Base-by-base conservation (phyloP, 108 stramenopile genomes). In the Nitzschia sp. region DNA sequence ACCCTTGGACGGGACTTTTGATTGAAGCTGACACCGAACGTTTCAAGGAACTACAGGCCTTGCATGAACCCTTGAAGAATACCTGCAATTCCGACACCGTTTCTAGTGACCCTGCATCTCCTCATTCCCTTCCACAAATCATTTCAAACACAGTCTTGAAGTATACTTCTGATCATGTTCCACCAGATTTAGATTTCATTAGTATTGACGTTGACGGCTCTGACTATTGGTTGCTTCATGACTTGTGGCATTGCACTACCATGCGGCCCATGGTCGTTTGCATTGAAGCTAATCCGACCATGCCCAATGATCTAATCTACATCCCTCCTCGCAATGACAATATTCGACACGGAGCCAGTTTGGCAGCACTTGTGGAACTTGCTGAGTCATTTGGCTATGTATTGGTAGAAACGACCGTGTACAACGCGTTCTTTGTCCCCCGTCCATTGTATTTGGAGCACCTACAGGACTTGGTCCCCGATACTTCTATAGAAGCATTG, bases 211-310 rank as follows among this genome's bases (percentile, higher is more conserved):
- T 93, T 1, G 92, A 90, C 63, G 92, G 92, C 17, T 70, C 78
- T 11, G 92, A 93, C 60, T 93, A 90, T 73, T 89, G 88, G 86
- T 17, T 90, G 19, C 69, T 79, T 44, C 62, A 81, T 37, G 72
- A 83, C 57, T 39, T 85, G 10, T 67, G 87, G 21, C 54, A 63
- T 39, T 1, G 53, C 0, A 14, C 25, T 43, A 22, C 10, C 10
- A 86, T 70, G 63, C 75, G 69, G 40, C 79, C 89, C 15, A 76
- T 76, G 52, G 82, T 93, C 22, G 78, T 88, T 51, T 87, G 86
- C 58, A 76, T 93, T 8, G 87, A 93, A 60, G 87, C 86, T 80
- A 93, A 93, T 63, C 92, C 92, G 1, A 84, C 88, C 57, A 93
- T 93, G 82, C 87, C 92, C 0, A 59, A 80, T 43, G 86, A 93